Evolutionary conservation across 176 grass and related monocot genomes (phyloP).

Genomic region (Oryza punctata): DNA sequence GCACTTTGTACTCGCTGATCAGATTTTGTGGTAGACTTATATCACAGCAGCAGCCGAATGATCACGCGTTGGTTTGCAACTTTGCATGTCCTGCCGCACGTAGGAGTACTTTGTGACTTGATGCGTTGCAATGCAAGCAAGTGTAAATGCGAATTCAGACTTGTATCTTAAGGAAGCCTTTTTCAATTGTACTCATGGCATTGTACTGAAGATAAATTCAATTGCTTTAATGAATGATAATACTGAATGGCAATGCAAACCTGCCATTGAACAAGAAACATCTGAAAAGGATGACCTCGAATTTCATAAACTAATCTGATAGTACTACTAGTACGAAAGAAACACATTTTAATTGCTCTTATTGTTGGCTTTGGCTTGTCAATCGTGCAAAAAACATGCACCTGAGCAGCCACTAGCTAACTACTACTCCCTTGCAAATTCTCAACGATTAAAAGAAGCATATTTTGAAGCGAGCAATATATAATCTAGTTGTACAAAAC

Average conservation of each 20-base stretch:
- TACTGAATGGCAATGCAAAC: neutral
- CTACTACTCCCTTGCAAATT: neutral
- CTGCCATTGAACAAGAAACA: neutral
- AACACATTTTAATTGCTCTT: neutral
- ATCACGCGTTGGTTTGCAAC: slow-evolving; percentile 8
- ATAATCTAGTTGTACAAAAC: neutral
- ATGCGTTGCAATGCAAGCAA: neutral
- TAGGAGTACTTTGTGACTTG: neutral
- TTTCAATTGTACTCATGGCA: neutral
- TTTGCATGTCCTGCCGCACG: slow-evolving; percentile 10
- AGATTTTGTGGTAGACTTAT: neutral
- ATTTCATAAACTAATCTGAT: neutral
- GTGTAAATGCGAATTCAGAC: neutral
- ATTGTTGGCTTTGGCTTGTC: neutral
- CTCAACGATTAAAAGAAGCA: neutral
- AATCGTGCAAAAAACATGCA: slow-evolving; percentile 17
- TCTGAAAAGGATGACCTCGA: neutral
- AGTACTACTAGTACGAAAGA: neutral
- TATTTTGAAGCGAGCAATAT: too few species aligned
- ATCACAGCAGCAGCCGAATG: neutral
- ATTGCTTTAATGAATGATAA: neutral
- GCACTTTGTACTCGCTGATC: slow-evolving; percentile 10
- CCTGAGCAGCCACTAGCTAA: neutral
- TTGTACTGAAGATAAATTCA: slow-evolving; percentile 8
- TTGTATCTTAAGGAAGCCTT: slow-evolving; percentile 28